A percentile compares a stretch with the other conserved stretches of the same genome.
Evolutionary conservation across 2,329 filamentous ascomycete species (phyloP).

Genomic region (Monosporascus cannonballus): DNA sequence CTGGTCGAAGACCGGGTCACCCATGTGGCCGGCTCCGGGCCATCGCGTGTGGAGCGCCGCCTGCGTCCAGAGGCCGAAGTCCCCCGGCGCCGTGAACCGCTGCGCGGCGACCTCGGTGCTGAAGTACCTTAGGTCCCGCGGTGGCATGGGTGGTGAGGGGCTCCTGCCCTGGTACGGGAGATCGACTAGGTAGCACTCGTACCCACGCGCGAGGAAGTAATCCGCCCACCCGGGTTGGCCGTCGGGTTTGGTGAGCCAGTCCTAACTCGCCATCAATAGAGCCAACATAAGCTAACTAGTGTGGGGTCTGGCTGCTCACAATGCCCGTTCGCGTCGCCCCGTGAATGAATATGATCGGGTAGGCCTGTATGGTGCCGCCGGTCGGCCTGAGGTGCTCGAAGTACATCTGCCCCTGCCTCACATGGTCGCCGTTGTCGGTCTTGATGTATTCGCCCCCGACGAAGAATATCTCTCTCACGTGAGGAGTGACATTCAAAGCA

Average conservation of each 20-base stretch:
- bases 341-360: constrained; percentile 37
- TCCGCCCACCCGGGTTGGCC: constrained; percentile 42
- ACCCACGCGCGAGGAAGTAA: constrained; percentile 38
- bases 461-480: constrained; percentile 21
- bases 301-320: constrained; percentile 18
- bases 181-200: constrained; percentile 42
- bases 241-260: constrained; percentile 42
- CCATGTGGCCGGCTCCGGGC: constrained; percentile 33
- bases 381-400: constrained; percentile 40
- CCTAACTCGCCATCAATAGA: constrained; percentile 19
- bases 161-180: constrained; percentile 40
- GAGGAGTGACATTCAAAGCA: neutral
- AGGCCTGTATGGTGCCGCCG: constrained; percentile 13
- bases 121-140: constrained; percentile 16
- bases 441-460: constrained; percentile 30
- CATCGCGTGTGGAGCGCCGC: constrained; percentile 36
- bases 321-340: constrained; percentile 35
- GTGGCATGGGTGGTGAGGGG: constrained; percentile 30
- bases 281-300: neutral
- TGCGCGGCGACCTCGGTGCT: constrained; percentile 29
- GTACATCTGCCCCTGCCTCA: constrained; percentile 41
- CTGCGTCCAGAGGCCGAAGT: constrained; percentile 32
- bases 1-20: constrained; percentile 34
- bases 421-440: constrained; percentile 23
- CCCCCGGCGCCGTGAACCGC: constrained; percentile 30